Evolutionary conservation across 2,329 filamentous ascomycete genomes (phyloP).

Genomic region (Neofusicoccum ribis): DNA sequence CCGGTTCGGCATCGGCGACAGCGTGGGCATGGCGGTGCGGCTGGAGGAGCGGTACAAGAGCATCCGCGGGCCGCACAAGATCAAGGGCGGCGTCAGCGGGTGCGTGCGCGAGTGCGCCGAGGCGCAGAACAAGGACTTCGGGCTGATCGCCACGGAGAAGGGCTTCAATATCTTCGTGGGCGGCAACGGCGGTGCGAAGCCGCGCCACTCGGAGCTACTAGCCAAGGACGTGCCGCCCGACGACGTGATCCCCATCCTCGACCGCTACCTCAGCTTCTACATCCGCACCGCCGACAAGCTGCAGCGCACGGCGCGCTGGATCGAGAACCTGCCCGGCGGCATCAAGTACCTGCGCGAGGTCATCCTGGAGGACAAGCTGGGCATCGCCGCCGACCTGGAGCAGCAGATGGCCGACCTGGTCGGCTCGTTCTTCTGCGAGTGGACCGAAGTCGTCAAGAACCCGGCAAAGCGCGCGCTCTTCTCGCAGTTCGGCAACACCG

Average conservation of each 20-base stretch:
- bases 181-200: slow-evolving; percentile 86
- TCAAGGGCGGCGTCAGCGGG: slow-evolving; percentile 86
- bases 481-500: slow-evolving; percentile 80
- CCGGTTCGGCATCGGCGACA: slow-evolving; percentile 83
- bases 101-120: slow-evolving; percentile 93
- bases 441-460: slow-evolving; percentile 76
- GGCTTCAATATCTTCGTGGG: slow-evolving; percentile 92
- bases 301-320: slow-evolving; percentile 84
- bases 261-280: slow-evolving; percentile 90
- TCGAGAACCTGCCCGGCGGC: slow-evolving; percentile 80
- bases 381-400: slow-evolving; percentile 81
- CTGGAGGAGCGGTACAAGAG: slow-evolving; percentile 91
- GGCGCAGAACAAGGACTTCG: slow-evolving; percentile 91
- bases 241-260: slow-evolving; percentile 79
- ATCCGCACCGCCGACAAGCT: slow-evolving; percentile 89
- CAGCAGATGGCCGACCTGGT: slow-evolving; percentile 86
- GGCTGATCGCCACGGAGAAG: slow-evolving; percentile 87
- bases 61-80: slow-evolving; percentile 83
- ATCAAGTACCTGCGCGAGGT: slow-evolving; percentile 82
- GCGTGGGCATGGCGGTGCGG: slow-evolving; percentile 85
- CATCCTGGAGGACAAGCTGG: slow-evolving; percentile 80
- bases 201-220: slow-evolving; percentile 76
- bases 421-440: slow-evolving; percentile 84
- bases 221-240: slow-evolving; percentile 83
- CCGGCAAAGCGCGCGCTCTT: slow-evolving; percentile 70